Percentiles rank a stretch among this genome's conserved stretches.
phyloP scores from a whole-genome alignment of 805 yeast genomes.

The Teunomyces tritomae region DNA sequence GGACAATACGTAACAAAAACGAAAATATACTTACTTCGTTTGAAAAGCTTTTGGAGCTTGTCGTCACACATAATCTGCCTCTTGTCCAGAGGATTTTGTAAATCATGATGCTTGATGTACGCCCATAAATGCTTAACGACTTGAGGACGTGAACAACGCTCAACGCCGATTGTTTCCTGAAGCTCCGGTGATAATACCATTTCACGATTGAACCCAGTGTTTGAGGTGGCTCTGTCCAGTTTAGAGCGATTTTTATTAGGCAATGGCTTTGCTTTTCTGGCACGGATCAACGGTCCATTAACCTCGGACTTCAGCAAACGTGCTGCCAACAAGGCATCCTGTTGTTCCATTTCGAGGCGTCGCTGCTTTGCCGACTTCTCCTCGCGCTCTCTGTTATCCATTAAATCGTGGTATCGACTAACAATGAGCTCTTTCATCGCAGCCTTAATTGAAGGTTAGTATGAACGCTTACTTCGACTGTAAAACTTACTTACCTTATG shows the following conservation, averaged over 20 bases:
- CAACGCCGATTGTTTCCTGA: constrained; percentile 42
- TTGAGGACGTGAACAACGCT: constrained; percentile 59
- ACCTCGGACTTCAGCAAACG: constrained; percentile 39
- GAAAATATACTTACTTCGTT: constrained; percentile 39
- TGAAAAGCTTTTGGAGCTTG: constrained; percentile 54
- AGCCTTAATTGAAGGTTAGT: constrained; percentile 34
- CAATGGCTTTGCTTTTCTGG: constrained; percentile 11
- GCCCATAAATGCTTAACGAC: constrained; percentile 70
- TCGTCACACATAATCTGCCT: constrained; percentile 67
- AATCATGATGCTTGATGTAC: constrained; percentile 57
- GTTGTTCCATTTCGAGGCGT: constrained; percentile 38
- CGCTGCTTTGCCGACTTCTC: constrained; percentile 16
- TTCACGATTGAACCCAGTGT: constrained; percentile 42
- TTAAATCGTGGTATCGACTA: constrained; percentile 50
- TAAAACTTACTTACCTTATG: constrained; percentile 36
- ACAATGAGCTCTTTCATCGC: constrained; percentile 59
- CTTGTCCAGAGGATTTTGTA: constrained; percentile 67
- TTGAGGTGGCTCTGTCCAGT: constrained; percentile 21
- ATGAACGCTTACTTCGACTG: neutral
- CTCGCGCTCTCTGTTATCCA: constrained; percentile 37
- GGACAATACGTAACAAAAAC: neutral
- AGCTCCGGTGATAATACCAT: constrained; percentile 51
- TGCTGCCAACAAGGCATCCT: constrained; percentile 54
- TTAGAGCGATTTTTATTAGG: constrained; percentile 13
- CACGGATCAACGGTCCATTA: constrained; percentile 20